Evolutionary conservation across 352 stramenopile genomes (phyloP).

Genomic region (Pythium dissimile): DNA sequence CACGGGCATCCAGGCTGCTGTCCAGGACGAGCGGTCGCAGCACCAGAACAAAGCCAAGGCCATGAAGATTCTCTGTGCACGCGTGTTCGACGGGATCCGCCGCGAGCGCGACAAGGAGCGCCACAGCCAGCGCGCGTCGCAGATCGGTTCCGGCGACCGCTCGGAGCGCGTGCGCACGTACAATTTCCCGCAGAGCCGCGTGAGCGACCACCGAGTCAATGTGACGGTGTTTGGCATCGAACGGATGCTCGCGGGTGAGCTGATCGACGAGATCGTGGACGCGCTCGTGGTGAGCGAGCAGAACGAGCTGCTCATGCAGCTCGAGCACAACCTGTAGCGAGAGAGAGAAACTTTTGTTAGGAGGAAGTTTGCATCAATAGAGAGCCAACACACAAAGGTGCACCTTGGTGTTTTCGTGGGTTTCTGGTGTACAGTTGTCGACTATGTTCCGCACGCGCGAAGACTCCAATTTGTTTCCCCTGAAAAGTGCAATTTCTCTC

Average conservation of each 20-base stretch:
- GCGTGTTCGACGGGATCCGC: constrained; percentile 94
- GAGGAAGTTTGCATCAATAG: no score
- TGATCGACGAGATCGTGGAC: constrained; percentile 90
- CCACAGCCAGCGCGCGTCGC: constrained; percentile 63
- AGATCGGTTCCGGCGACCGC: constrained; percentile 94
- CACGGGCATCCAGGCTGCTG: constrained; percentile 88
- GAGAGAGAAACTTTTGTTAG: no score
- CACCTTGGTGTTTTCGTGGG: no score
- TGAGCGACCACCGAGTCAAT: constrained; percentile 95
- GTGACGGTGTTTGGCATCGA: constrained; percentile 88
- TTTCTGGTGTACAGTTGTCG: no score
- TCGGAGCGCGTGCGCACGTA: constrained; percentile 98
- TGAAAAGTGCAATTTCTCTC: no score
- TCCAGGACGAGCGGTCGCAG: constrained; percentile 96
- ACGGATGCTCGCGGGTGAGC: constrained; percentile 84
- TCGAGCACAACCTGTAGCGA: constrained; percentile 35
- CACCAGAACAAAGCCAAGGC: constrained; percentile 98
- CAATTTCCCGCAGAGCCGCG: constrained; percentile 96
- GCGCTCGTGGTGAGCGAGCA: constrained; percentile 74
- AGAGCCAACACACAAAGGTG: no score
- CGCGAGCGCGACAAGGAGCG: constrained; percentile 50
- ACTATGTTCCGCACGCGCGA: no score
- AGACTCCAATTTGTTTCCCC: no score
- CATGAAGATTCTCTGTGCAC: constrained; percentile 95
- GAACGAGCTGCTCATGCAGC: constrained; percentile 67